Evolutionary conservation across 108 stramenopile genomes (phyloP), one percentile per base, ranked within the genome.

Genomic region (Nitzschia inconspicua): DNA sequence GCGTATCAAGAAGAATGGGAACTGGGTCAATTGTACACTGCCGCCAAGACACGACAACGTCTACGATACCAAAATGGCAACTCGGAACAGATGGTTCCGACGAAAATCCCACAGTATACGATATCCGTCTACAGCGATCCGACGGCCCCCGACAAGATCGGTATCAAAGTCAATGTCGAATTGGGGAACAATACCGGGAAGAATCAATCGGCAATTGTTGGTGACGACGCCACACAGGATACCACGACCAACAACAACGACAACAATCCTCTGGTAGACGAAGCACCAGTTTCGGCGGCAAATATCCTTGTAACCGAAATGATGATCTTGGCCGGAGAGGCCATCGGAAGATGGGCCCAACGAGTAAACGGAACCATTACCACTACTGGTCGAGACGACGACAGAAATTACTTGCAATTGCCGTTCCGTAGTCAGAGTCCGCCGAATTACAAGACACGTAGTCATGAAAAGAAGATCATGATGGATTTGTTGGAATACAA

Each of bases 291-390:
- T 22, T 91, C 89, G 1, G 70, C 79, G 5, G 60, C 89, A 7
- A 70, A 40, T 7, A 36, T 35, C 2, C 44, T 65, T 8, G 65
- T 65, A 4, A 88, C 85, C 40, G 91, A 92, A 58, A 79, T 86
- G 73, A 92, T 92, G 91, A 92, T 92, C 51, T 30, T 88, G 36
- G 80, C 91, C n/a, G 86, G 86, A 23, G 91, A 92, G 53, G 83
- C 84, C 11, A 76, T 92, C 35, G 87, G 83, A 18, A 82, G 78
- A 46, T 88, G 83, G 84, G 74, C 83, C 46, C 19, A 48, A 20
- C 50, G 50, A 24, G 37, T 43, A 3, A 22, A 72, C 30, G 57
- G 27, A 13, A 50, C 32, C 20, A 31, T 19, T 59, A 58, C 26
- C 35, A 29, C 8, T 26, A 44, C 11, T 32, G 32, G 30, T 14